These are phyloP conservation scores for Fusarium subglutinans DNA, from an alignment of 2,329 filamentous ascomycete genomes.

Conservation along the genomic window DNA sequence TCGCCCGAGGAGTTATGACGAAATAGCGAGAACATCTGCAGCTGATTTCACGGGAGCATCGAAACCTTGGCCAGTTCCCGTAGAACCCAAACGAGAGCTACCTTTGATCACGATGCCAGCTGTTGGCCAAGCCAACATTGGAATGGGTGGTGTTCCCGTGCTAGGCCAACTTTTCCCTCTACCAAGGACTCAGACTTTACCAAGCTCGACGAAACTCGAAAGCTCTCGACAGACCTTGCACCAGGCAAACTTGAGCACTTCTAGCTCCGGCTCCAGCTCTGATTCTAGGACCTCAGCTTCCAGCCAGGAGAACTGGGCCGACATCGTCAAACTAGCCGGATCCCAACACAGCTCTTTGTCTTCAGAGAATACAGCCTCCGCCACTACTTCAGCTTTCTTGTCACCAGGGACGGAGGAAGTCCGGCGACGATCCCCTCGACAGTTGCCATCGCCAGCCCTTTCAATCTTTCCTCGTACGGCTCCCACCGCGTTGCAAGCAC, in stretches of 20 bases:
- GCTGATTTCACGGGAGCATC: constrained; percentile 37
- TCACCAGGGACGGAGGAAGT: constrained; percentile 62
- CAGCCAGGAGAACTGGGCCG: constrained; percentile 41
- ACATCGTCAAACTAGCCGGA: neutral
- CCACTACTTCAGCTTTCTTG: constrained; percentile 58
- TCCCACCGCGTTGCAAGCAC: neutral
- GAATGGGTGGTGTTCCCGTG: constrained; percentile 52
- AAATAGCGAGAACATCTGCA: constrained; percentile 56
- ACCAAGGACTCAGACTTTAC: constrained; percentile 45
- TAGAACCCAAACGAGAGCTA: constrained; percentile 41
- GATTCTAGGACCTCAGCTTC: constrained; percentile 58
- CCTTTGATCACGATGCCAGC: constrained; percentile 52
- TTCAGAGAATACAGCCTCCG: constrained; percentile 45
- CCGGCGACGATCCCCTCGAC: constrained; percentile 61
- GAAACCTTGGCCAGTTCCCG: neutral
- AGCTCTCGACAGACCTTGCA: constrained; percentile 38
- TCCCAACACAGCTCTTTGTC: constrained; percentile 1
- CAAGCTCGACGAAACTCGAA: constrained; percentile 25
- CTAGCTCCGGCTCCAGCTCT: constrained; percentile 56
- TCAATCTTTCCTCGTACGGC: constrained; percentile 19
- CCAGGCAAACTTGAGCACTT: constrained; percentile 57
- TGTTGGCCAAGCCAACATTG: constrained; percentile 47
- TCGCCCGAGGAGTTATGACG: constrained; percentile 59
- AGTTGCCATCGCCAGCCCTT: constrained; percentile 36
- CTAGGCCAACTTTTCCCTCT: constrained; percentile 56